Evolutionary conservation across 805 yeast genomes (phyloP).

Genomic region (Kluyveromyces aestuarii): DNA sequence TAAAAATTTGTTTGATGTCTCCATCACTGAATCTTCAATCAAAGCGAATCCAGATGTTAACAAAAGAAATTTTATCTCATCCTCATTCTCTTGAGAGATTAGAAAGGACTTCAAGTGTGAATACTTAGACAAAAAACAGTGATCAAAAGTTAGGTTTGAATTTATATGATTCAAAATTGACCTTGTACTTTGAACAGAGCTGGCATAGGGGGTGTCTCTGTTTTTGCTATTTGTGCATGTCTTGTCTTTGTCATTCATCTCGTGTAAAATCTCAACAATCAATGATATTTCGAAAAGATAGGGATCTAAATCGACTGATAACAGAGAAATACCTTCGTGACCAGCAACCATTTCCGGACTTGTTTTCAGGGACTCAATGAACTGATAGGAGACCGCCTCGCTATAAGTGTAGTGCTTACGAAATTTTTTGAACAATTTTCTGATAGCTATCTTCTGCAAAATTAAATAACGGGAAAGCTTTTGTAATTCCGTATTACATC

Average conservation of each 20-base stretch:
- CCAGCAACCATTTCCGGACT: slow-evolving; percentile 15
- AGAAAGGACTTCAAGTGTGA: slow-evolving; percentile 29
- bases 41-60: slow-evolving; percentile 25
- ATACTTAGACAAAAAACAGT: slow-evolving; percentile 29
- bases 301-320: slow-evolving; percentile 39
- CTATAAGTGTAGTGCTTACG: slow-evolving; percentile 17
- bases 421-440: slow-evolving; percentile 51
- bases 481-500: slow-evolving; percentile 33
- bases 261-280: slow-evolving; percentile 32
- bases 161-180: neutral
- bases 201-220: neutral
- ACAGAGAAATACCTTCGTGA: slow-evolving; percentile 38
- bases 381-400: slow-evolving; percentile 6
- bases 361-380: slow-evolving; percentile 9
- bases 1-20: slow-evolving; percentile 20
- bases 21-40: slow-evolving; percentile 19
- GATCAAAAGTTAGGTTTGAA: slow-evolving; percentile 29
- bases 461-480: slow-evolving; percentile 47
- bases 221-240: neutral
- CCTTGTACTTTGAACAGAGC: neutral
- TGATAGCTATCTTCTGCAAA: slow-evolving; percentile 52
- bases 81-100: slow-evolving; percentile 34
- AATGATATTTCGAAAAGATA: slow-evolving; percentile 40
- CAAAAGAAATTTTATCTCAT: slow-evolving; percentile 34
- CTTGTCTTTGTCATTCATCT: slow-evolving; percentile 7